Evolutionary conservation across 1,284 basidiomycete species (phyloP).

Genomic region (Boletus semigastroideus): DNA sequence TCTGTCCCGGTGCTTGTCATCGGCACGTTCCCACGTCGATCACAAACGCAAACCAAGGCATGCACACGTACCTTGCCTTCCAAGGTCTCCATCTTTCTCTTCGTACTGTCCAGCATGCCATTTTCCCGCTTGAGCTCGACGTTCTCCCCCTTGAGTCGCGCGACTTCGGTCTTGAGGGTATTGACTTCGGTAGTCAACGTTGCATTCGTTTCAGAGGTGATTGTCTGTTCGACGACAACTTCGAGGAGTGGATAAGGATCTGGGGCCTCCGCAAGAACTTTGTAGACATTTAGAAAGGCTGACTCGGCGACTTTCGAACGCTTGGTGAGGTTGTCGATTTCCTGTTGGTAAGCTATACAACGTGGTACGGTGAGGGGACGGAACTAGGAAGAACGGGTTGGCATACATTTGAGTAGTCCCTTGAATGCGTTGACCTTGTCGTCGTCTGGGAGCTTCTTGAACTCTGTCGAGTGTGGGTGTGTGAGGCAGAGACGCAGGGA

Average conservation of each 20-base stretch:
- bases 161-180: constrained; percentile 70
- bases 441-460: constrained; percentile 87
- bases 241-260: constrained; percentile 97
- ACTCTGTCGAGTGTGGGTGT: constrained; percentile 55
- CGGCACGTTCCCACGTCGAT: constrained; percentile 1
- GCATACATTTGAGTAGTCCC: constrained; percentile 76
- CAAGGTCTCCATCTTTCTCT: constrained; percentile 71
- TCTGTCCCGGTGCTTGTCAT: constrained; percentile 44
- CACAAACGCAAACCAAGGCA: neutral
- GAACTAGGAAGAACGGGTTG: neutral
- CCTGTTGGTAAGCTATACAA: constrained; percentile 83
- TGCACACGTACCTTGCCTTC: constrained; percentile 70
- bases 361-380: neutral
- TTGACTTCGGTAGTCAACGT: constrained; percentile 56
- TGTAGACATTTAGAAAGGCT: constrained; percentile 92
- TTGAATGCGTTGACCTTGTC: constrained; percentile 88
- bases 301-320: constrained; percentile 91
- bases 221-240: constrained; percentile 89
- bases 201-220: constrained; percentile 57
- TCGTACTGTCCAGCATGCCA: constrained; percentile 54
- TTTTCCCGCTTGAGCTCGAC: constrained; percentile 70
- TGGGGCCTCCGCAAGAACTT: constrained; percentile 89
- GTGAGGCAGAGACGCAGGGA: neutral
- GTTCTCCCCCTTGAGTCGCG: constrained; percentile 77
- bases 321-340: constrained; percentile 94